Base-by-base conservation (phyloP, 1,284 basidiomycete species). In the Laetiporus sulphureus region DNA sequence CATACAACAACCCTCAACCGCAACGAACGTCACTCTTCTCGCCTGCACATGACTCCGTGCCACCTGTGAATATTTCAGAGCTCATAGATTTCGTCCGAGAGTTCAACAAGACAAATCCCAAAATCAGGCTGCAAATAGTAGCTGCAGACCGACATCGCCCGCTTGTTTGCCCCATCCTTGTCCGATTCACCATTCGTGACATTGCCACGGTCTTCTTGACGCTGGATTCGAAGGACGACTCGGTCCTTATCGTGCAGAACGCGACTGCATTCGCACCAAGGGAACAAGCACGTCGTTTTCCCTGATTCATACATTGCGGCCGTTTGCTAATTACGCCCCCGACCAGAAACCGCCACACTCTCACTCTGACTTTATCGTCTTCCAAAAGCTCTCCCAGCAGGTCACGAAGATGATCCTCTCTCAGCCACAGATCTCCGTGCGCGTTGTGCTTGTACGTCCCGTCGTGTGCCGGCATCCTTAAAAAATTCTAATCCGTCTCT, bases 221-320 rank as follows among this genome's bases (percentile, higher is more conserved):
- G 1, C 55, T 80, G 32, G 68, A 63, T 40, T 51, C 48, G 7
- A 46, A 46, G 15, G 57, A 60, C 15, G 63, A 65, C 19, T 50
- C 57, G 10, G 48, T 52, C 3, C 60, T 83, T 19, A 46, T 72
- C 13, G 68, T 79, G 25, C 79, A 83, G 56, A 79, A 69, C 45
- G 68, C 80, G 27, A 68, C 75, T 18, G 72, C 69, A 10, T 81
- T 85, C 55, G 82, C 78, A 3, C 76, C 83, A 15, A 66, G 83
- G 52, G 83, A 87, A 63, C 71, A 67, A 64, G 83, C 80, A 50
- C 41, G 68, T 34, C 33, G 27, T 10, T 23, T 25, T 27, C 10
- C 30, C 15, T 36, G 15, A 20, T 36, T 34, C 18, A 8, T 32
- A 24, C 41, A 18, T n/a, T n/a, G n/a, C n/a, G n/a, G n/a, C n/a